Base-by-base conservation (phyloP, 106 monocot genomes). In the Hemerocallis citrina region DNA sequence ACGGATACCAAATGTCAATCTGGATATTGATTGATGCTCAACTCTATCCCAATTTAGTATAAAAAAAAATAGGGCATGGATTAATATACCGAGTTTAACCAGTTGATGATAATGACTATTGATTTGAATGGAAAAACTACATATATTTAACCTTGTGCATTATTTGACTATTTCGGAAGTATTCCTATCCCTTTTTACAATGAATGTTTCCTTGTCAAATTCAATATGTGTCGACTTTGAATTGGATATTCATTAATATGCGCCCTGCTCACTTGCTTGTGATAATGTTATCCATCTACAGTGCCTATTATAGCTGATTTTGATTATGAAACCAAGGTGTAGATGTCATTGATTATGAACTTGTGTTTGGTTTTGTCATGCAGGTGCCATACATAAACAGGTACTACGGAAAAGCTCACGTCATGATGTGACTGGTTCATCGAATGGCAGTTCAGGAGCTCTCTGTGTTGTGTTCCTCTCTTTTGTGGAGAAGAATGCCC, bases 351-450 rank as follows among this genome's bases (percentile, higher is more conserved):
- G 49, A 1, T 49, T 45, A 1, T 50, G 23, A 0, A 33, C 5
- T 65, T 38, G 10, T 6, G 8, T 3, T 41, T 40, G 29, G 1
- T 10, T 0, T 38, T 37, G 19, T 57, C 15, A 13, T 79, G 72
- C 82, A 87, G 86, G 75, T 75, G 7, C 24, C 81, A 9, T 87
- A 69, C 75, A 87, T 82, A 40, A 87, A 87, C 41, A 57, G 86
- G 16, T 87, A 87, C 55, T 87, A 87, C 34, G 81, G 86, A 46
- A 87, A 79, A 57, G 86, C 86, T 19, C 81, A 86, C 31, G 36
- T 47, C n/a, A 71, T 81, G 11, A 21, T 86, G 47, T 86, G 34
- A 64, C 39, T 31, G n/a, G n/a, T n/a, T n/a, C n/a, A 25, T 0
- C 38, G 3, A 44, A 31, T 21, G 29, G 19, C 8, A 17, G 33